Conservation (phyloP, 2,329 filamentous ascomycete species). For the Fusarium pininemorale region DNA sequence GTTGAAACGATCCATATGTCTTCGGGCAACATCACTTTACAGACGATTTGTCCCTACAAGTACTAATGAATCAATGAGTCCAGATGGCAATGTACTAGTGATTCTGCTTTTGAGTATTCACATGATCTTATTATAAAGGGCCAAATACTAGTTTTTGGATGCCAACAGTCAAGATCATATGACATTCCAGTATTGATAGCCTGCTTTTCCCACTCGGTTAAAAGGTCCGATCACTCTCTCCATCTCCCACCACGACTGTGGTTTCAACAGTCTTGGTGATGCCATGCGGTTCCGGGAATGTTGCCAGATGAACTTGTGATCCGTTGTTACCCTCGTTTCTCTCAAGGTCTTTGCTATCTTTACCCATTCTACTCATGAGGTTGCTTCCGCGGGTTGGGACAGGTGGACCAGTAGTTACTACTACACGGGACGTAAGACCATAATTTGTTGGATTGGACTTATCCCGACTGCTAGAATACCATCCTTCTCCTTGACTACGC, state of each 20-base stretch:
- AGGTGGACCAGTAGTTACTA: neutral
- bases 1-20: fast-evolving
- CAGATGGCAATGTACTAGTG: neutral
- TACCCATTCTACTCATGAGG: conserved; percentile 5
- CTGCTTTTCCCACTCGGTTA: neutral
- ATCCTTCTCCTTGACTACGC: neutral
- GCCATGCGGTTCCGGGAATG: conserved; percentile 4
- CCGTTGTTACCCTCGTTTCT: neutral
- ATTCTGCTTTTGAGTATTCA: neutral
- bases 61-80: neutral
- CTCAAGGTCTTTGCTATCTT: conserved; percentile 6
- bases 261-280: conserved; percentile 32
- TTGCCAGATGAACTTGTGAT: conserved; percentile 21
- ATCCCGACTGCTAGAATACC: conserved; percentile 6
- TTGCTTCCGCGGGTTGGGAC: neutral
- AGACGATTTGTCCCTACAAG: no score
- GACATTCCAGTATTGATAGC: no score
- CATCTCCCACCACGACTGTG: conserved; percentile 16
- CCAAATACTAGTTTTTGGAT: neutral
- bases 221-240: conserved; percentile 5
- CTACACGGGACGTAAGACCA: conserved; percentile 15
- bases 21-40: no score
- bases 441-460: conserved; percentile 20
- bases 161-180: neutral
- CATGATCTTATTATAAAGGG: no score